Conservation (phyloP, 768 basidiomycete genomes). For the Ramaria sp. region DNA sequence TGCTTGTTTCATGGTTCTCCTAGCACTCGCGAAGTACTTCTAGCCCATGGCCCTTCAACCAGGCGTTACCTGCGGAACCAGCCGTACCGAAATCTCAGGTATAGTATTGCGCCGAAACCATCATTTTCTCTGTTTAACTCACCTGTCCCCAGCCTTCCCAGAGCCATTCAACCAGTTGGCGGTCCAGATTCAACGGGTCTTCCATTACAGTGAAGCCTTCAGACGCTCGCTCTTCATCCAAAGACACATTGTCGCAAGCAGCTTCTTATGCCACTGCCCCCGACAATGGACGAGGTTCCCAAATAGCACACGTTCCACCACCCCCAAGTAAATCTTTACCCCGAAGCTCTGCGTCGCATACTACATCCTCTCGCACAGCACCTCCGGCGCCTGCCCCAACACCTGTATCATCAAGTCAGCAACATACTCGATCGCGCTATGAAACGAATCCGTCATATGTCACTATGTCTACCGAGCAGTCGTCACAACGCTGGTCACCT, state of each 20-base stretch:
- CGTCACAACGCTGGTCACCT: background rate
- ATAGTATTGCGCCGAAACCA: background rate
- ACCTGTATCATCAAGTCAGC: constrained; percentile 18
- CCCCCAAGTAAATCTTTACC: constrained; percentile 26
- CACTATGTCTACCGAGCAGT: background rate
- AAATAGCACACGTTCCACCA: constrained; percentile 20
- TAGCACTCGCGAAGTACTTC: constrained; percentile 3
- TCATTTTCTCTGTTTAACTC: background rate
- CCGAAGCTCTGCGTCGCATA: constrained; percentile 15
- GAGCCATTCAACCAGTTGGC: background rate
- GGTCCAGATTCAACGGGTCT: background rate
- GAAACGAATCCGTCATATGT: background rate
- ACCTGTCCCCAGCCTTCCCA: background rate
- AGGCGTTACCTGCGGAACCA: background rate
- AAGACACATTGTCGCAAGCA: background rate
- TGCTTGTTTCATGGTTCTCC: background rate
- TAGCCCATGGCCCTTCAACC: constrained; percentile 8
- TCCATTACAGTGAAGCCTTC: background rate
- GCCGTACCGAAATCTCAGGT: background rate
- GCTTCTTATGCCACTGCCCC: background rate
- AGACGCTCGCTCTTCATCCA: background rate
- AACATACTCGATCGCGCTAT: constrained; percentile 13
- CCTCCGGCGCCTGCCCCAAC: constrained; percentile 2
- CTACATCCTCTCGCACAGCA: constrained; percentile 19
- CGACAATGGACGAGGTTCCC: background rate